These are phyloP conservation scores for Ganoderma boninense DNA, from an alignment of 1,284 basidiomycete genomes.

Conservation along the genomic window DNA sequence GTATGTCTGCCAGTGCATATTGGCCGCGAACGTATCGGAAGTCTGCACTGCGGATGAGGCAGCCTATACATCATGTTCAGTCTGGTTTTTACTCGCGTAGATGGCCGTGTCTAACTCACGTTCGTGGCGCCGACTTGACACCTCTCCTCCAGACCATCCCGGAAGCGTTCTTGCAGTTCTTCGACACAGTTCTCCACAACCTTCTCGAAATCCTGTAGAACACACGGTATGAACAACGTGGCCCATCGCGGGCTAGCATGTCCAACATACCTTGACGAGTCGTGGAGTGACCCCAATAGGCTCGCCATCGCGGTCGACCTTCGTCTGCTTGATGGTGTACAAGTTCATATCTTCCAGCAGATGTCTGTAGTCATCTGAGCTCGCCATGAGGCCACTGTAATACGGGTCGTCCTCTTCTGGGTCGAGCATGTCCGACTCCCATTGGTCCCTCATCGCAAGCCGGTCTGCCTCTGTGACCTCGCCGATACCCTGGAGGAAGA, in stretches of 20 bases:
- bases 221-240: neutral
- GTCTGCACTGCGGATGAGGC: constrained; percentile 55
- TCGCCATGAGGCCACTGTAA: constrained; percentile 40
- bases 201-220: constrained; percentile 53
- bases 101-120: constrained; percentile 41
- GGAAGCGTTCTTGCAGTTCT: constrained; percentile 57
- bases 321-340: constrained; percentile 46
- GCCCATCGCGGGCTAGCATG: neutral
- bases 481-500: constrained; percentile 58
- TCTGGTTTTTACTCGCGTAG: neutral
- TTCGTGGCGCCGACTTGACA: constrained; percentile 58
- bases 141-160: constrained; percentile 64
- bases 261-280: constrained; percentile 49
- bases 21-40: constrained; percentile 57
- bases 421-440: constrained; percentile 52
- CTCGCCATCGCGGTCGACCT: constrained; percentile 52
- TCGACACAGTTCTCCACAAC: constrained; percentile 53
- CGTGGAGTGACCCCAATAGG: constrained; percentile 55
- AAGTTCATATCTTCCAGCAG: constrained; percentile 32
- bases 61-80: constrained; percentile 47
- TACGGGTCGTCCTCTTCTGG: constrained; percentile 34
- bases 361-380: constrained; percentile 31
- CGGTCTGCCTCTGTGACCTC: constrained; percentile 60
- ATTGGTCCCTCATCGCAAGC: constrained; percentile 55
- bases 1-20: constrained; percentile 68